phyloP scores from a whole-genome alignment of 2,329 filamentous ascomycete species.

The Hymenoscyphus linearis region DNA sequence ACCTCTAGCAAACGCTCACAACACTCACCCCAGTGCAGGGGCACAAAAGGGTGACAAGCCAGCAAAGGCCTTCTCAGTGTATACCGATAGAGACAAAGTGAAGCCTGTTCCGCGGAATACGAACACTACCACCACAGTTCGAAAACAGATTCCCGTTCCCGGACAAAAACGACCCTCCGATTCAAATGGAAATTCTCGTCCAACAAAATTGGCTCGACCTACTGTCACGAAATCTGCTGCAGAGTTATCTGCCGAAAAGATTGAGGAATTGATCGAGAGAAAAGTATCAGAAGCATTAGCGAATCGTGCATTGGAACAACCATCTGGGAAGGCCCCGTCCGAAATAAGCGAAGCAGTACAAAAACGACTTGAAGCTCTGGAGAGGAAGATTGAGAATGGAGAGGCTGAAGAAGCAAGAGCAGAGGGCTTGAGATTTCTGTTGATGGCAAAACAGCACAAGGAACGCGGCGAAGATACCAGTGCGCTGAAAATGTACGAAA shows the following conservation, averaged over 20 bases:
- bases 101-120: conserved; percentile 37
- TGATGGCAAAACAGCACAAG: conserved; percentile 91
- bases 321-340: conserved; percentile 37
- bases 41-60: conserved; percentile 62
- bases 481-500: conserved; percentile 79
- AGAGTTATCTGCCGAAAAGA: conserved; percentile 62
- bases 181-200: conserved; percentile 33
- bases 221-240: conserved; percentile 25
- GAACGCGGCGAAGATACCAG: conserved; percentile 72
- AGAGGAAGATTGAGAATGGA: conserved; percentile 71
- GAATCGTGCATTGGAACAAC: conserved; percentile 58
- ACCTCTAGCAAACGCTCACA: conserved; percentile 69
- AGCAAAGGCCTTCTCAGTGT: conserved; percentile 80
- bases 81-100: conserved; percentile 58
- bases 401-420: conserved; percentile 66
- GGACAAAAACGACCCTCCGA: conserved; percentile 33
- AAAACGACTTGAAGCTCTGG: conserved; percentile 73
- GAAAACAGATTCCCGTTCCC: conserved; percentile 34
- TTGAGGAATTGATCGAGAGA: conserved; percentile 87
- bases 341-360: conserved; percentile 74
- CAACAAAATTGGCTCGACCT: conserved; percentile 43
- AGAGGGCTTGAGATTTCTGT: conserved; percentile 76
- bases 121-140: conserved; percentile 19
- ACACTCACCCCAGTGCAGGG: conserved; percentile 58
- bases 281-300: conserved; percentile 88